Evolutionary conservation across 2,329 filamentous ascomycete genomes (phyloP).

Genomic region (Orbilia brochopaga): DNA sequence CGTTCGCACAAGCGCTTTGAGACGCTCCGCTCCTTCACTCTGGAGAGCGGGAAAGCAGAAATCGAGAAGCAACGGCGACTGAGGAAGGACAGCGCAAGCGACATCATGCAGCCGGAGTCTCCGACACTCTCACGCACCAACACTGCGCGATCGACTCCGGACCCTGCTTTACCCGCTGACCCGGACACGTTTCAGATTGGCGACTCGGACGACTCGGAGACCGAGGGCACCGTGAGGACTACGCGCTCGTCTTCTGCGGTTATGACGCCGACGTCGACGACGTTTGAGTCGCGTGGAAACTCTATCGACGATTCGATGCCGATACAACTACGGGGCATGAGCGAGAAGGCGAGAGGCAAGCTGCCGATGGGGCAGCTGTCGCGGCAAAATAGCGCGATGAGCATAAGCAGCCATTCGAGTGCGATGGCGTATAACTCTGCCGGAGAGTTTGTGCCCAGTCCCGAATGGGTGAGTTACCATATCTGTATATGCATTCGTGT

Average conservation of each 20-base stretch:
- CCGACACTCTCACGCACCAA: slow-evolving; percentile 10
- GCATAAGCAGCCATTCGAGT: slow-evolving; percentile 69
- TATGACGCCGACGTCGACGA: slow-evolving; percentile 36
- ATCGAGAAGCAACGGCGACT: slow-evolving; percentile 78
- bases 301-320: slow-evolving; percentile 79
- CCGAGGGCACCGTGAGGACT: slow-evolving; percentile 61
- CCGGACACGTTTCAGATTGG: slow-evolving; percentile 81
- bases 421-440: slow-evolving; percentile 63
- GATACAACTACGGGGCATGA: slow-evolving; percentile 85
- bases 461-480: slow-evolving; percentile 67
- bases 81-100: slow-evolving; percentile 67
- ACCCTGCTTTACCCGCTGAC: slow-evolving; percentile 39
- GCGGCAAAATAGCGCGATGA: slow-evolving; percentile 85
- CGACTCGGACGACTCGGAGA: slow-evolving; percentile 74
- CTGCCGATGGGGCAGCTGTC: slow-evolving; percentile 90
- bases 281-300: slow-evolving; percentile 68
- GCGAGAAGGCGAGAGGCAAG: slow-evolving; percentile 94
- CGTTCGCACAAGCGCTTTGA: slow-evolving; percentile 83
- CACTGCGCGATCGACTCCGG: slow-evolving; percentile 1
- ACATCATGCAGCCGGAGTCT: slow-evolving; percentile 42
- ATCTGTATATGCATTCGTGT: slow-evolving; percentile 1
- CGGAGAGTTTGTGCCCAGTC: slow-evolving; percentile 76
- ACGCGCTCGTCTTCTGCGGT: slow-evolving; percentile 32
- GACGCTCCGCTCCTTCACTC: slow-evolving; percentile 81
- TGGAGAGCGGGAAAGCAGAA: slow-evolving; percentile 90